Evolutionary conservation across 305 asterid genomes (phyloP), one percentile per base, ranked within the genome.

Genomic region (Solanum hybrid): DNA sequence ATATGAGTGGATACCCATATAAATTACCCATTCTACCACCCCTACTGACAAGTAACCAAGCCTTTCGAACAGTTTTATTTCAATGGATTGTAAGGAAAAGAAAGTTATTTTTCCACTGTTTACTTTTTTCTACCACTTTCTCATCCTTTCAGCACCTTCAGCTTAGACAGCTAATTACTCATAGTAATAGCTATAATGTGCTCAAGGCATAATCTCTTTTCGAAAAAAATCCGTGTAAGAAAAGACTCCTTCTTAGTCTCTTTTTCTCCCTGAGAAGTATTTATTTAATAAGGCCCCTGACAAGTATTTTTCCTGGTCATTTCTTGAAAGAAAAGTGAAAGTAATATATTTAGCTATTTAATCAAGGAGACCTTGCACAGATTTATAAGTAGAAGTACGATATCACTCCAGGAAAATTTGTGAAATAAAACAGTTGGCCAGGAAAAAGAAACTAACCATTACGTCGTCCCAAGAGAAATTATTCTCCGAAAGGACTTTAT

Each of bases 381-480:
- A 78, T 8, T 60, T 51, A 6, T 10, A 6, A 38, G 86, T 86
- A 85, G 76, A 82, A 14, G 34, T 24, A 34, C 5, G 19, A 40
- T 56, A 72, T 80, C 24, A 78, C 86, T 45, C n/a, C 35, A 12
- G 35, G 73, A 45, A 27, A 82, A 42, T 45, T 77, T 22, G 86
- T 35, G 40, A 73, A 76, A 78, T 78, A 24, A 40, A 82, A 51
- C 0, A 31, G 76, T 19, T 31, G 31, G 42, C 29, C 75, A n/a
- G 38, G 64, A 76, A 90, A 90, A 86, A 89, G 84, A 91, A 90
- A 93, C 98, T 89, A 77, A 96, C 99, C 98, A 92, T 75, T 35
- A 94, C 92, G 88, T 97, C 96, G 82, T 93, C 93, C 99, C 99
- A 97, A 56, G 93, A 78, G 90, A 96, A 93, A 78, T 87, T 89